A percentile compares a stretch with the other conserved stretches of the same genome.
phyloP scores from a whole-genome alignment of 345 rosid species.

The Theobroma cacao region DNA sequence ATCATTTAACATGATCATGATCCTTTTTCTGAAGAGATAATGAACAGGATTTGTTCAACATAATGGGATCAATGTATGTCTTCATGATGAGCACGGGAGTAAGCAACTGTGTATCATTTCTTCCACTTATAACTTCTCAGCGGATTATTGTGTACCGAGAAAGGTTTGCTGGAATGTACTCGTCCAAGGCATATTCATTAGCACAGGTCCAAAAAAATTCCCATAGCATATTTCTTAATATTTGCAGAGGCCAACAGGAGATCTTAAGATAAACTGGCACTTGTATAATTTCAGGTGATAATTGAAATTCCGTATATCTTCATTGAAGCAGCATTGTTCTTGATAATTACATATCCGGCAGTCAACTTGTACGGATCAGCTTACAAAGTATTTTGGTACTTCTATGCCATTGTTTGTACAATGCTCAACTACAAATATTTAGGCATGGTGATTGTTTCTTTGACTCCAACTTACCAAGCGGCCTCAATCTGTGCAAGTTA shows the following conservation, averaged over 20 bases:
- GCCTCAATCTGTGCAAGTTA: constrained; percentile 32
- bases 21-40: constrained; percentile 26
- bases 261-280: background rate
- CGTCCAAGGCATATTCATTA: constrained; percentile 50
- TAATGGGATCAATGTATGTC: constrained; percentile 43
- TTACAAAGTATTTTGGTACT: constrained; percentile 39
- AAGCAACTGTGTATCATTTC: constrained; percentile 37
- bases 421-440: constrained; percentile 39
- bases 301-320: constrained; percentile 41
- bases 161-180: constrained; percentile 56
- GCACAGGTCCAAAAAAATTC: constrained; percentile 44
- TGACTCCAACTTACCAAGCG: constrained; percentile 34
- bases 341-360: constrained; percentile 35
- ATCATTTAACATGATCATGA: background rate
- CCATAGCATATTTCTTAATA: background rate
- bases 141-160: constrained; percentile 51
- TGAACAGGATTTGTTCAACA: constrained; percentile 50
- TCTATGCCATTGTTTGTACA: constrained; percentile 34
- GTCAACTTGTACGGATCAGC: constrained; percentile 31
- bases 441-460: constrained; percentile 43
- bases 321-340: constrained; percentile 30
- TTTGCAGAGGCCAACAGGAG: background rate
- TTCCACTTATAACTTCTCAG: constrained; percentile 41
- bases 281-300: constrained; percentile 21
- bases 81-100: constrained; percentile 35